phyloP scores from a whole-genome alignment of 192 early-diverging fungal species.

The Lobosporangium transversale region DNA sequence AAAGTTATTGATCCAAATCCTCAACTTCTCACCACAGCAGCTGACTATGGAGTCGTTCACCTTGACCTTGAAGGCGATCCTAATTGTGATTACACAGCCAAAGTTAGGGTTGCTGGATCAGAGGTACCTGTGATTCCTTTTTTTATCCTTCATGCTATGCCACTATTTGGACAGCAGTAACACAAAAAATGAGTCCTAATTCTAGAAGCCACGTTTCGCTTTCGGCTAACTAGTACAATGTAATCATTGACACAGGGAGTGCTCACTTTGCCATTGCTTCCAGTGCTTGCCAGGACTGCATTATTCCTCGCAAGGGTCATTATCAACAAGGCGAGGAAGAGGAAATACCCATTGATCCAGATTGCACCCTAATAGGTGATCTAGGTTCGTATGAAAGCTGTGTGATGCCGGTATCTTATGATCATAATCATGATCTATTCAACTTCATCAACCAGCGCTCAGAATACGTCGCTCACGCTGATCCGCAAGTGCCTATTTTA shows the following conservation, averaged over 20 bases:
- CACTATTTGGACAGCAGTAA: no score
- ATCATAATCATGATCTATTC: no score
- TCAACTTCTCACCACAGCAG: conserved; percentile 5
- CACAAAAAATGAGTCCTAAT: no score
- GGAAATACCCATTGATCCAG: conserved; percentile 41
- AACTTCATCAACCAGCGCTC: no score
- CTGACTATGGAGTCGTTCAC: conserved; percentile 38
- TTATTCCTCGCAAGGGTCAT: not conserved
- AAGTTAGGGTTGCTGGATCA: conserved; percentile 30
- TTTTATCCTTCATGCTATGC: no score
- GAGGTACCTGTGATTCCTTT: conserved; percentile 20
- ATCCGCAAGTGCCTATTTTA: no score
- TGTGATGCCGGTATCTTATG: no score
- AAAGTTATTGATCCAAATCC: not conserved
- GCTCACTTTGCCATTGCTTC: conserved; percentile 45
- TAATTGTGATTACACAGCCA: conserved; percentile 48
- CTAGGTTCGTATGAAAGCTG: no score
- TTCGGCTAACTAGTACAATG: conserved; percentile 38
- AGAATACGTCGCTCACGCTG: no score
- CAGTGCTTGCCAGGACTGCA: conserved; percentile 6
- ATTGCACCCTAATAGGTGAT: no score
- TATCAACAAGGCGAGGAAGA: conserved; percentile 24
- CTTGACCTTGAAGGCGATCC: conserved; percentile 42
- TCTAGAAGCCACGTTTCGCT: no score
- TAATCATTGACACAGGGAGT: conserved; percentile 49